Conservation (phyloP, 2,329 filamentous ascomycete genomes). For the Cladorrhinum sp. region DNA sequence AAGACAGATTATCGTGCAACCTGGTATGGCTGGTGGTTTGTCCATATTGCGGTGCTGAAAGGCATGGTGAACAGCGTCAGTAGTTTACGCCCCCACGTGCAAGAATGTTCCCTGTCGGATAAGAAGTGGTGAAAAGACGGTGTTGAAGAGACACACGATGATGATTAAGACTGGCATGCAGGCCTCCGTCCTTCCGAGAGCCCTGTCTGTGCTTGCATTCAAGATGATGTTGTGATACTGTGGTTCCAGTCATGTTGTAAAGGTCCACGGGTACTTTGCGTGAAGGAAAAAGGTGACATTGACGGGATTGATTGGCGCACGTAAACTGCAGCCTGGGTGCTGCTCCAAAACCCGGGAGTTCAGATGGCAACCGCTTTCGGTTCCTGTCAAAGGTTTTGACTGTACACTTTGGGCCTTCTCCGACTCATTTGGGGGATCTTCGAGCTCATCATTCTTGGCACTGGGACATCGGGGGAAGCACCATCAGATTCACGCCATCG, state of each 20-base stretch:
- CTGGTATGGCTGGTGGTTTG: no score
- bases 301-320: not conserved
- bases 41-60: no score
- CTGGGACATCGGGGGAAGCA: conserved; percentile 4
- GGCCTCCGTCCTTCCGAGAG: not conserved
- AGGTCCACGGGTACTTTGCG: not conserved
- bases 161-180: not conserved
- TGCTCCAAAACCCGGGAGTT: conserved; percentile 14
- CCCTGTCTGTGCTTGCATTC: not conserved
- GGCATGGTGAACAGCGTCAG: no score
- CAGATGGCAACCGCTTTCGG: conserved; percentile 17
- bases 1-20: no score
- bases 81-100: no score
- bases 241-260: not conserved
- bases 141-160: not conserved
- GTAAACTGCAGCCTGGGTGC: not conserved
- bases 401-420: conserved; percentile 15
- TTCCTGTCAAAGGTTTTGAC: conserved; percentile 3
- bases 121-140: not conserved
- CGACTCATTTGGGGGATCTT: conserved; percentile 20
- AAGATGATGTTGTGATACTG: not conserved
- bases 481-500: not conserved
- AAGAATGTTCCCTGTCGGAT: not conserved
- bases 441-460: conserved; percentile 20
- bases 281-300: not conserved